Evolutionary conservation across 345 rosid species (phyloP), one percentile per base, ranked within the genome.

Genomic region (Carallia pectinifolia): DNA sequence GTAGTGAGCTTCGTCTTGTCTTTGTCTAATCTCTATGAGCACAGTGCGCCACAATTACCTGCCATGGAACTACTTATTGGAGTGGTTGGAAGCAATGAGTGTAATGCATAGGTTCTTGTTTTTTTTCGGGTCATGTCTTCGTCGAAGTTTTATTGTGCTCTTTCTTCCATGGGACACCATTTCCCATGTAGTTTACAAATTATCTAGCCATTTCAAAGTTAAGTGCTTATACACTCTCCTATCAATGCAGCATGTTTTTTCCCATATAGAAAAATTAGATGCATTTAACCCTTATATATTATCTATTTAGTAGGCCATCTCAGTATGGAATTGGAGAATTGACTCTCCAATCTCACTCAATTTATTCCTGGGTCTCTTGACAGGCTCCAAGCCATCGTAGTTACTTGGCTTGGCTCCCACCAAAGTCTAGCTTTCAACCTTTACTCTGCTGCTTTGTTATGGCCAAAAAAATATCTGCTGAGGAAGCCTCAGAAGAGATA

Each of bases 381-480:
- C 40, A 40, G 64, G 54, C 47, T 63, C 54, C 7, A 16, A 70
- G 18, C 18, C 29, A 47, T 23, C n/a, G 19, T 29, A 23, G 23
- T 23, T 23, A 23, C 15, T 13, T 55, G 31, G 23, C 59, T 23
- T 5, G 23, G 5, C 34, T 15, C 12, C 44, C 61, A 56, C 36
- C 50, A 37, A 44, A 18, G 7, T 44, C 40, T 16, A 4, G 27
- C 9, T 47, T 15, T 23, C 31, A 2, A 55, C 34, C 31, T 23
- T 1, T 36, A 13, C 37, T 30, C 53, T 36, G 17, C 33, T 16
- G 19, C 8, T 7, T 40, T 54, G 50, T 29, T 23, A 74, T 74
- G 77, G 67, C 72, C 33, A 33, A 67, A 52, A 5, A 60, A 38
- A 18, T 58, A 50, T 48, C 52, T 18, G 69, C 53, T 5, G 65